Conservation (phyloP, 2,329 filamentous ascomycete genomes). For the Coleophoma crateriformis region DNA sequence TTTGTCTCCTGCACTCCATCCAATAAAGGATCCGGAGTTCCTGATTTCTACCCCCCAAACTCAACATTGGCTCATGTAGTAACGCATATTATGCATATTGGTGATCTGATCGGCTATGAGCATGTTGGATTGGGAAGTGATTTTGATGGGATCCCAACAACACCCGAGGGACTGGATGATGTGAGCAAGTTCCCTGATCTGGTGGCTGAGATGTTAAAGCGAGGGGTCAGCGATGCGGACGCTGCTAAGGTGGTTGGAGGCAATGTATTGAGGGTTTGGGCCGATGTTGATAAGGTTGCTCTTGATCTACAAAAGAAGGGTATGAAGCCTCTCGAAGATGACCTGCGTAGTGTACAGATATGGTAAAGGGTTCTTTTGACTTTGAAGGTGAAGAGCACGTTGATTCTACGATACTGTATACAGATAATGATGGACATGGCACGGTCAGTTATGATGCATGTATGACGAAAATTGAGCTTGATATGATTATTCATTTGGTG, state of each 20-base stretch:
- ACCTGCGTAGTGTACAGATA: constrained; percentile 25
- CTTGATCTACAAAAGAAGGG: constrained; percentile 55
- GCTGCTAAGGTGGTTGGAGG: constrained; percentile 70
- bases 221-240: constrained; percentile 70
- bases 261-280: constrained; percentile 83
- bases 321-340: constrained; percentile 42
- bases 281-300: constrained; percentile 68
- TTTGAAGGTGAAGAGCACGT: no score
- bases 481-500: no score
- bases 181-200: constrained; percentile 78
- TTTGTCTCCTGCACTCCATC: constrained; percentile 68
- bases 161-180: constrained; percentile 74
- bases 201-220: constrained; percentile 66
- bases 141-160: constrained; percentile 69
- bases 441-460: no score
- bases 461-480: no score
- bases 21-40: constrained; percentile 53
- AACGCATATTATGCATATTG: constrained; percentile 77
- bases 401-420: no score
- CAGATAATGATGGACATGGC: no score
- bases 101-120: constrained; percentile 75
- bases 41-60: constrained; percentile 60
- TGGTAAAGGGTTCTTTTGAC: no score
- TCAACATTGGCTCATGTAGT: constrained; percentile 73
- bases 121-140: constrained; percentile 87